Conservation (phyloP, 257 asterid species). For the Solanum etuberosum region DNA sequence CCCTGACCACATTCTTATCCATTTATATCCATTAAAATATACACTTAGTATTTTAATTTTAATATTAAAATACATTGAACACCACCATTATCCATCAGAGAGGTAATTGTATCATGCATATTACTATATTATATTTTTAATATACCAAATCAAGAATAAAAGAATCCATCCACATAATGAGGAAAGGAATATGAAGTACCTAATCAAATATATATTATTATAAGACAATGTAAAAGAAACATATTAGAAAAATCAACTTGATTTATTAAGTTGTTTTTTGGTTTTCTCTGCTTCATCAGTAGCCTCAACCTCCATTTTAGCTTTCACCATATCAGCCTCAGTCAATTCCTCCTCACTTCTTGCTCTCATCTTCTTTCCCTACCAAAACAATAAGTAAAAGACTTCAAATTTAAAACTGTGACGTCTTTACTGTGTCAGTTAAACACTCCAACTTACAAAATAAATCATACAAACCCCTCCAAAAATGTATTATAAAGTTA, state of each 20-base stretch:
- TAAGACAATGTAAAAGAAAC: neutral
- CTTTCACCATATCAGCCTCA: conserved; percentile 22
- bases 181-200: too few relatives aligned
- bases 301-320: conserved; percentile 37
- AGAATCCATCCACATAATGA: neutral
- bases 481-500: too few relatives aligned
- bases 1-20: too few relatives aligned
- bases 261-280: conserved; percentile 20
- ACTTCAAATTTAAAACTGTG: neutral
- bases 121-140: too few relatives aligned
- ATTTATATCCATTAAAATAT: neutral
- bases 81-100: neutral
- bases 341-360: conserved; percentile 23
- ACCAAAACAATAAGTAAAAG: neutral
- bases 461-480: neutral
- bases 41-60: too few relatives aligned
- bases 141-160: neutral
- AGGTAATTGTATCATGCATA: neutral
- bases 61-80: too few relatives aligned
- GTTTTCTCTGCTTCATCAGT: conserved; percentile 31
- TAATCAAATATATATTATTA: too few relatives aligned
- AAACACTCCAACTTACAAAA: neutral
- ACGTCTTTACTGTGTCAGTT: too few relatives aligned
- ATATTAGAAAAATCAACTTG: neutral
- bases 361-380: conserved; percentile 27